Evolutionary conservation across 192 early-diverging fungal species (phyloP).

Genomic region (Coemansia sp.): DNA sequence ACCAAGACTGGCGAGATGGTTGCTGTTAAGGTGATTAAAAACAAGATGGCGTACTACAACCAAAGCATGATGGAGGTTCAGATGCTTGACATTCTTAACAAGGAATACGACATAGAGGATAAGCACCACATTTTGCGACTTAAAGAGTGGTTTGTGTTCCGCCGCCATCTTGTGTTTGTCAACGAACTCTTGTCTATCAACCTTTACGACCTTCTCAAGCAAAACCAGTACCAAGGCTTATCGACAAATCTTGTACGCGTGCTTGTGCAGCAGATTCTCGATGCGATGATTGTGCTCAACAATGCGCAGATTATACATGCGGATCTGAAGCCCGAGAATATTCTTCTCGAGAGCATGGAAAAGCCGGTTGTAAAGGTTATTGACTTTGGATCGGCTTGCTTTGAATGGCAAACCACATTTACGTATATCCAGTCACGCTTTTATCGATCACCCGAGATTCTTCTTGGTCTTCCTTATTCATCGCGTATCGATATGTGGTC

Average conservation of each 20-base stretch:
- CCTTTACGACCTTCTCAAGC: conserved; percentile 97
- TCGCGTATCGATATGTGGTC: conserved; percentile 99
- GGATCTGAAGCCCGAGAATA: conserved; percentile 98
- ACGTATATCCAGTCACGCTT: conserved; percentile 99
- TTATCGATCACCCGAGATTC: conserved; percentile 93
- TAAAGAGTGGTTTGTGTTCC: conserved; percentile 90
- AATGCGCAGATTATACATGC: conserved; percentile 94
- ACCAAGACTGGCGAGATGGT: conserved; percentile 87
- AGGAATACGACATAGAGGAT: conserved; percentile 81
- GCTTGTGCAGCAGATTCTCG: conserved; percentile 91
- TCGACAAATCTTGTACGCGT: conserved; percentile 91
- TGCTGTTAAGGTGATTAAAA: conserved; percentile 98
- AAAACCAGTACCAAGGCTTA: conserved; percentile 94
- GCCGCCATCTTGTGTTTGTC: conserved; percentile 92
- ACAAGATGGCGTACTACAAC: conserved; percentile 96
- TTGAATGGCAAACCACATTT: conserved; percentile 92
- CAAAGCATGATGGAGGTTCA: conserved; percentile 97
- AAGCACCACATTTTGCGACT: conserved; percentile 88
- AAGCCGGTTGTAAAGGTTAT: conserved; percentile 96
- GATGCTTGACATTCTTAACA: conserved; percentile 90
- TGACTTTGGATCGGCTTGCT: conserved; percentile 98
- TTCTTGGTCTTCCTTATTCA: conserved; percentile 91
- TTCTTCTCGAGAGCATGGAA: conserved; percentile 83
- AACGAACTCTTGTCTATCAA: conserved; percentile 97
- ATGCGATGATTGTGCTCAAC: conserved; percentile 82